Percentiles rank a stretch among this genome's conserved stretches.
phyloP scores from a whole-genome alignment of 2,329 filamentous ascomycete species.

The Colletotrichum tamarilloi region DNA sequence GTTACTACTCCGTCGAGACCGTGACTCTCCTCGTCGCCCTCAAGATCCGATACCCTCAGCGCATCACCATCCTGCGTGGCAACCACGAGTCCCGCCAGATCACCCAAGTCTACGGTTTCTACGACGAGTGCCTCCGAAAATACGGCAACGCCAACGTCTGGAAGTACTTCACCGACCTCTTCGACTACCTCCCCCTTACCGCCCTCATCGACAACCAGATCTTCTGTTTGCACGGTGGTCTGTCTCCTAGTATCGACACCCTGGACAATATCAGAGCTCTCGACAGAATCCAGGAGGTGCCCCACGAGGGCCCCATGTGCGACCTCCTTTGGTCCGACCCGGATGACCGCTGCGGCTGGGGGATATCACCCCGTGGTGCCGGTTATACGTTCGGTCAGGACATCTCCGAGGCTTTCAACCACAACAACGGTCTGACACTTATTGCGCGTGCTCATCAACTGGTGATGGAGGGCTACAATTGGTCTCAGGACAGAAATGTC shows the following conservation, averaged over 20 bases:
- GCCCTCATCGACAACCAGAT: constrained; percentile 99
- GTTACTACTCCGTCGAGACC: constrained; percentile 99
- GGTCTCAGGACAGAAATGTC: constrained; percentile 98
- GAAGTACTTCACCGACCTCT: constrained; percentile 99
- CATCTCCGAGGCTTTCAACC: constrained; percentile 98
- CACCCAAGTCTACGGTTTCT: constrained; percentile 99
- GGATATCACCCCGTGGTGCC: constrained; percentile 92
- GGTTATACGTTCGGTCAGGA: constrained; percentile 97
- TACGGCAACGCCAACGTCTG: constrained; percentile 99
- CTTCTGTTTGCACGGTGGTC: constrained; percentile 96
- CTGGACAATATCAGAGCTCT: constrained; percentile 95
- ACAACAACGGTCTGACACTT: constrained; percentile 96
- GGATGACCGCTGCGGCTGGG: constrained; percentile 96
- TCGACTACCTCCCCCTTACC: constrained; percentile 97
- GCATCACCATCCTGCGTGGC: constrained; percentile 97
- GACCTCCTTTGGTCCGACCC: constrained; percentile 98
- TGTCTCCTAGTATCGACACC: constrained; percentile 96
- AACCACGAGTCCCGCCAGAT: constrained; percentile 99
- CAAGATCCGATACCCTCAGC: constrained; percentile 97
- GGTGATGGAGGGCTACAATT: constrained; percentile 99
- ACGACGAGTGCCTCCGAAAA: constrained; percentile 98
- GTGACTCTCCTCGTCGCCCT: constrained; percentile 95
- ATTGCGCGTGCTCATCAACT: constrained; percentile 97
- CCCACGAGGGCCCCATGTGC: constrained; percentile 98
- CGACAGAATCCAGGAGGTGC: constrained; percentile 97